A percentile compares a stretch with the other conserved stretches of the same genome.
These are phyloP conservation scores for Chenopodium berlandieri DNA, from an alignment of 148 eudicot species.

Conservation along the genomic window DNA sequence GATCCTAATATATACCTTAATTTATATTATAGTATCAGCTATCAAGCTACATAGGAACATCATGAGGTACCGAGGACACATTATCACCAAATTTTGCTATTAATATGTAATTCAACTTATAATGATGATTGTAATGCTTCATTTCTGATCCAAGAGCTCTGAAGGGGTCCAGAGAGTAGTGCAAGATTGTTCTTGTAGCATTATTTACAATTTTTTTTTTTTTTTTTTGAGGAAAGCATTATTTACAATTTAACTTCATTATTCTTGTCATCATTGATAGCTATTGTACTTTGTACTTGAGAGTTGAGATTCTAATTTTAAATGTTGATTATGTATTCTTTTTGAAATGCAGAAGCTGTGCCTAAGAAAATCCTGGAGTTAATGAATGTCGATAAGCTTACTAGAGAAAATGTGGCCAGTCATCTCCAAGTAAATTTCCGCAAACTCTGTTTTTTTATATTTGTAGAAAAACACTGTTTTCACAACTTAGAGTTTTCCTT, in stretches of 20 bases:
- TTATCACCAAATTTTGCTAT: not conserved
- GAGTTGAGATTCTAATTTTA: not conserved
- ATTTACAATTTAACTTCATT: not conserved
- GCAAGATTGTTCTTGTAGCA: not conserved
- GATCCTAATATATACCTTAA: too few relatives aligned
- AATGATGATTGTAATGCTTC: not conserved
- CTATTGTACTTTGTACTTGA: not conserved
- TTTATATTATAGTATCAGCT: too few relatives aligned
- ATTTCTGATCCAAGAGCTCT: not conserved
- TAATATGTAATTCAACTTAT: not conserved
- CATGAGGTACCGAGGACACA: too few relatives aligned
- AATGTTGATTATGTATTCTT: not conserved
- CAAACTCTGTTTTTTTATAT: not conserved
- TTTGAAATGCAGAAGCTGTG: conserved; percentile 53
- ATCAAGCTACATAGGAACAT: too few relatives aligned
- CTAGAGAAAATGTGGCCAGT: conserved; percentile 74
- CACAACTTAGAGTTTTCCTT: conserved; percentile 3
- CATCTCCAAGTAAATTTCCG: conserved; percentile 58
- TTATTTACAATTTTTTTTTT: too few relatives aligned
- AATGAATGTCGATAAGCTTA: conserved; percentile 66
- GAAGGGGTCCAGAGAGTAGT: not conserved
- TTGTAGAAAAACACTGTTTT: not conserved
- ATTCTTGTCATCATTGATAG: not conserved
- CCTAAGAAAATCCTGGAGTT: conserved; percentile 69
- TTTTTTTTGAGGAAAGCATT: too few relatives aligned